Evolutionary conservation across 129 eudicot genomes (phyloP).

Genomic region (Artemisia annua): DNA sequence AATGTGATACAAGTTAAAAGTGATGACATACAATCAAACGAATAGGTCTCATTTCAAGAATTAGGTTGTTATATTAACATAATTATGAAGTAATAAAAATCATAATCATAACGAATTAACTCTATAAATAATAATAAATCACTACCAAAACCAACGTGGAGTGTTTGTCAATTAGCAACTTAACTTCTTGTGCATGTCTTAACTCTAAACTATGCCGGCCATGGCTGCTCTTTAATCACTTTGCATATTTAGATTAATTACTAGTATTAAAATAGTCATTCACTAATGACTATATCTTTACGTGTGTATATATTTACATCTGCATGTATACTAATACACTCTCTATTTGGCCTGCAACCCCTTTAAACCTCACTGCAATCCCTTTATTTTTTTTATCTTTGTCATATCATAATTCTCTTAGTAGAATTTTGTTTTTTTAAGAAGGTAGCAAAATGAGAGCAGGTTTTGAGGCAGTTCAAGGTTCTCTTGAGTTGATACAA

Average conservation of each 20-base stretch:
- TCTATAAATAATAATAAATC: constrained; percentile 31
- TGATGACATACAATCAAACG: constrained; percentile 31
- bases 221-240: constrained; percentile 25
- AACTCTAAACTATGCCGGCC: constrained; percentile 83
- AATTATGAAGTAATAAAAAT: constrained; percentile 15
- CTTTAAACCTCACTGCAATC: constrained; percentile 23
- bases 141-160: constrained; percentile 56
- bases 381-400: constrained; percentile 9
- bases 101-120: constrained; percentile 13
- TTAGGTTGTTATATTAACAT: constrained; percentile 26
- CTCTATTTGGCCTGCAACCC: constrained; percentile 56
- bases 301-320: constrained; percentile 10
- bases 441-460: constrained; percentile 40
- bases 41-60: constrained; percentile 29
- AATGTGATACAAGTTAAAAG: constrained; percentile 14
- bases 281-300: constrained; percentile 36
- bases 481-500: constrained; percentile 47
- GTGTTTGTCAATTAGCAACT: constrained; percentile 47
- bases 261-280: constrained; percentile 19
- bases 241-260: constrained; percentile 1
- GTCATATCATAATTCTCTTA: not conserved
- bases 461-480: constrained; percentile 47
- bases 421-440: not conserved
- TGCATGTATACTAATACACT: constrained; percentile 11
- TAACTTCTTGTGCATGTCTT: constrained; percentile 46